Percentiles rank a stretch among this genome's conserved stretches.
Conservation (phyloP, 164 flowering plant genomes). For the Stephania cephalantha region DNA sequence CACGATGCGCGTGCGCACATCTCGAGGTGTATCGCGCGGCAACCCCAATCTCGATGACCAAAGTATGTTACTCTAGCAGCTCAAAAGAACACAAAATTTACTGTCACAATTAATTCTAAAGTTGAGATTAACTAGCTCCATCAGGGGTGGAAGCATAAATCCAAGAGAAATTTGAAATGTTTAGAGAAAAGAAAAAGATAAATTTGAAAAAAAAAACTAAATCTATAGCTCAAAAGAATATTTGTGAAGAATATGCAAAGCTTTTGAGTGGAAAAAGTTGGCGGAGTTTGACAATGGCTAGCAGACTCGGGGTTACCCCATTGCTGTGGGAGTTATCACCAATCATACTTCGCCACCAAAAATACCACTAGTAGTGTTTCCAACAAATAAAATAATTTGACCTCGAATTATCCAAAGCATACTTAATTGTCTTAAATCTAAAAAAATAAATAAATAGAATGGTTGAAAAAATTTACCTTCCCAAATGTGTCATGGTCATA, state of each 20-base stretch:
- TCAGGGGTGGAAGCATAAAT: no score
- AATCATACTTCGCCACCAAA: neutral
- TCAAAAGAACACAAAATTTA: no score
- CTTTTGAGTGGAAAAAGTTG: neutral
- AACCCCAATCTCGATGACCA: no score
- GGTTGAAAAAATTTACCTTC: constrained; percentile 48
- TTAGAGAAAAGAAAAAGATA: no score
- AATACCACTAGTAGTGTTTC: neutral
- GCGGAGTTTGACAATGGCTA: neutral
- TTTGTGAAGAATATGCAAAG: neutral
- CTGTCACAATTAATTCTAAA: no score
- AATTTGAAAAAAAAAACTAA: no score
- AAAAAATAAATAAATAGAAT: neutral
- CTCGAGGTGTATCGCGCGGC: no score
- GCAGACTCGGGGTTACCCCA: neutral
- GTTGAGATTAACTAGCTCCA: no score
- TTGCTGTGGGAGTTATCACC: no score
- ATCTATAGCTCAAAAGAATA: no score
- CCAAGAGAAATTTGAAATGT: neutral
- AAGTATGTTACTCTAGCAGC: no score
- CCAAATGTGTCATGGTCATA: constrained; percentile 98
- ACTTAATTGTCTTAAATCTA: neutral
- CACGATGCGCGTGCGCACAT: no score
- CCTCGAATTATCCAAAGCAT: neutral
- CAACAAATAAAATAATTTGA: neutral